These are phyloP conservation scores for Zarea fungicola DNA, from an alignment of 2,329 filamentous ascomycete genomes.

Conservation along the genomic window DNA sequence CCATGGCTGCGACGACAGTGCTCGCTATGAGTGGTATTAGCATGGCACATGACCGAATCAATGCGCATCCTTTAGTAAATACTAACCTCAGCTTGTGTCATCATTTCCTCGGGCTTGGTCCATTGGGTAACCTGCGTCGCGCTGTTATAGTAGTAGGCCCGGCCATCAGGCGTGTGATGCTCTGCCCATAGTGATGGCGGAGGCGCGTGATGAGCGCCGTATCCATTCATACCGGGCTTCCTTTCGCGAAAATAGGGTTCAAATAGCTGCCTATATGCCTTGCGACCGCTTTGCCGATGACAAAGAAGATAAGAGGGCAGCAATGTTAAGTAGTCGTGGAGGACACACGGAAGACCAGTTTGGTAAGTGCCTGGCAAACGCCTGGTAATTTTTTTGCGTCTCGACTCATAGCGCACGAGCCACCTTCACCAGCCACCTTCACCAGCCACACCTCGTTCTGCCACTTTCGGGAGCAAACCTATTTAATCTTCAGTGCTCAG, in stretches of 20 bases:
- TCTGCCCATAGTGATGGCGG: slow-evolving; percentile 82
- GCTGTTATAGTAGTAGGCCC: slow-evolving; percentile 86
- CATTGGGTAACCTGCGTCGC: slow-evolving; percentile 86
- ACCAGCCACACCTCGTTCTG: slow-evolving; percentile 6
- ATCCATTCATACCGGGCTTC: slow-evolving; percentile 52
- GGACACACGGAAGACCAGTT: background rate
- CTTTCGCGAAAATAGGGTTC: background rate
- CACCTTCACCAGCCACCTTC: too few relatives aligned
- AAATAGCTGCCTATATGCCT: background rate
- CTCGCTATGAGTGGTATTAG: slow-evolving; percentile 50
- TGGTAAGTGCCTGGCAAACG: background rate
- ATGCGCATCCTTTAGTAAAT: background rate
- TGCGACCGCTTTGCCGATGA: slow-evolving; percentile 9
- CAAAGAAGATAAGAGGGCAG: background rate
- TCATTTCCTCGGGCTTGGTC: slow-evolving; percentile 87
- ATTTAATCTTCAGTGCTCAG: too few relatives aligned
- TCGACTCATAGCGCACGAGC: background rate
- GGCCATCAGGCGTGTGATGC: slow-evolving; percentile 73
- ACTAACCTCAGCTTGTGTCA: slow-evolving; percentile 73
- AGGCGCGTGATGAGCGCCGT: slow-evolving; percentile 43
- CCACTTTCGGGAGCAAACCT: too few relatives aligned
- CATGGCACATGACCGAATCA: background rate
- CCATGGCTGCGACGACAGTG: slow-evolving; percentile 79
- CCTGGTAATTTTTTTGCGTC: slow-evolving; percentile 5
- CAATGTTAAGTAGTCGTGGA: background rate